Conservation (phyloP, 495 filamentous ascomycete species). For the Trichoderma reesei region DNA sequence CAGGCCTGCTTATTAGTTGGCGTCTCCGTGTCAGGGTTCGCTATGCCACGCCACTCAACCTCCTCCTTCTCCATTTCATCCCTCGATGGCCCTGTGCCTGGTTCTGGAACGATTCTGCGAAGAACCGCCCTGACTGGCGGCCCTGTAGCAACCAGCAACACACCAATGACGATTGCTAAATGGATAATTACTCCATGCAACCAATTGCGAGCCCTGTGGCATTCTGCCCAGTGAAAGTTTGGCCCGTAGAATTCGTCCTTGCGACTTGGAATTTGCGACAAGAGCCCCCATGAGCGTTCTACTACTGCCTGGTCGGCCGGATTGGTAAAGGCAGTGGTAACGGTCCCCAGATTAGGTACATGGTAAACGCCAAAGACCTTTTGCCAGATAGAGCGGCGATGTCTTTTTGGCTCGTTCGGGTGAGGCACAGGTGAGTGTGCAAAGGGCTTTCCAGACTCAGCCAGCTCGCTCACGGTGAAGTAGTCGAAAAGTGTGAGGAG, state of each 20-base stretch:
- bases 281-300: slow-evolving; percentile 67
- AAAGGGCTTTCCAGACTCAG: slow-evolving; percentile 49
- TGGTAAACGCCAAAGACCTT: slow-evolving; percentile 51
- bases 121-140: slow-evolving; percentile 27
- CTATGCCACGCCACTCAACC: slow-evolving; percentile 58
- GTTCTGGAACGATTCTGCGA: slow-evolving; percentile 42
- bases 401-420: slow-evolving; percentile 30
- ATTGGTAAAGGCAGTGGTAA: slow-evolving; percentile 51
- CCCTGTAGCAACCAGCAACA: slow-evolving; percentile 39
- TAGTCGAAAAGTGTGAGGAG: slow-evolving; percentile 52
- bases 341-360: slow-evolving; percentile 55
- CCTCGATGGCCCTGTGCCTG: slow-evolving; percentile 56
- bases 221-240: slow-evolving; percentile 62
- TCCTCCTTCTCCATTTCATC: slow-evolving; percentile 48
- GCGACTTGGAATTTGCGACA: slow-evolving; percentile 37
- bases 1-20: slow-evolving; percentile 39
- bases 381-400: slow-evolving; percentile 23
- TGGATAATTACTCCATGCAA: slow-evolving; percentile 49
- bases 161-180: slow-evolving; percentile 39
- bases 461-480: slow-evolving; percentile 48
- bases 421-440: slow-evolving; percentile 54
- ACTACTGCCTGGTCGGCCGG: slow-evolving; percentile 57
- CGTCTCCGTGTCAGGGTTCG: slow-evolving; percentile 45
- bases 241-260: slow-evolving; percentile 51
- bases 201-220: slow-evolving; percentile 51